phyloP scores from a whole-genome alignment of 176 grass and related monocot species.

The Paspalum notatum region DNA sequence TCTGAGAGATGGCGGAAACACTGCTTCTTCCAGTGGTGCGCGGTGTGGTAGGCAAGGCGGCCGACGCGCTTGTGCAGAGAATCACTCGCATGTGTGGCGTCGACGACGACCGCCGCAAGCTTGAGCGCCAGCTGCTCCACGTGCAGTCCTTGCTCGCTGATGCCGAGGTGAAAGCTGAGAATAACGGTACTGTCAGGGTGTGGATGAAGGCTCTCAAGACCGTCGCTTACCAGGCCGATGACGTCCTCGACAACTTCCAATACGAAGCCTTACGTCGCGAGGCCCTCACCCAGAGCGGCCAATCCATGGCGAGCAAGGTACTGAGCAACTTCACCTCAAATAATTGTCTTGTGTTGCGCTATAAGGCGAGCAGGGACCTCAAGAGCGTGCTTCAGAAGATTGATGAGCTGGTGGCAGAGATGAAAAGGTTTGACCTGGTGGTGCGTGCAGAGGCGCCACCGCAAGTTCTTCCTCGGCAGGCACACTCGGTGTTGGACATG shows the following conservation, averaged over 20 bases:
- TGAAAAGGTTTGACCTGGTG: not conserved
- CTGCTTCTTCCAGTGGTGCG: not conserved
- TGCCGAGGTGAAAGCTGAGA: slow-evolving; percentile 14
- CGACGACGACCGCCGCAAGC: not conserved
- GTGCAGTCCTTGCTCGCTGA: not conserved
- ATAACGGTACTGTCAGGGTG: not conserved
- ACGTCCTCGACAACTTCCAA: slow-evolving; percentile 50
- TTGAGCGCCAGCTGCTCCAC: not conserved
- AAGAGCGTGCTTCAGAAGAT: slow-evolving; percentile 8
- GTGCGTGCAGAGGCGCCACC: not conserved
- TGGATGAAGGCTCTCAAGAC: slow-evolving; percentile 42
- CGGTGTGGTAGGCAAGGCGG: not conserved
- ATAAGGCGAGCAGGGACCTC: not conserved
- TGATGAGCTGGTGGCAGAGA: not conserved
- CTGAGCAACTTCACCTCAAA: not conserved
- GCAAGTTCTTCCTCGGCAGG: not conserved
- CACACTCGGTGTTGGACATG: not conserved
- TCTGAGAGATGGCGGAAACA: slow-evolving; percentile 1
- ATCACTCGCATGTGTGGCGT: slow-evolving; percentile 17
- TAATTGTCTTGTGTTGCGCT: not conserved
- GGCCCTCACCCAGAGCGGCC: not conserved
- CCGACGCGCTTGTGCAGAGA: not conserved
- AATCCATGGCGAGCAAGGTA: not conserved
- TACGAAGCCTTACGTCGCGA: slow-evolving; percentile 33
- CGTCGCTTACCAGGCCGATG: slow-evolving; percentile 40